phyloP scores from a whole-genome alignment of 225 moss, liverwort and hornwort genomes.

The Anthoceros angustus region DNA sequence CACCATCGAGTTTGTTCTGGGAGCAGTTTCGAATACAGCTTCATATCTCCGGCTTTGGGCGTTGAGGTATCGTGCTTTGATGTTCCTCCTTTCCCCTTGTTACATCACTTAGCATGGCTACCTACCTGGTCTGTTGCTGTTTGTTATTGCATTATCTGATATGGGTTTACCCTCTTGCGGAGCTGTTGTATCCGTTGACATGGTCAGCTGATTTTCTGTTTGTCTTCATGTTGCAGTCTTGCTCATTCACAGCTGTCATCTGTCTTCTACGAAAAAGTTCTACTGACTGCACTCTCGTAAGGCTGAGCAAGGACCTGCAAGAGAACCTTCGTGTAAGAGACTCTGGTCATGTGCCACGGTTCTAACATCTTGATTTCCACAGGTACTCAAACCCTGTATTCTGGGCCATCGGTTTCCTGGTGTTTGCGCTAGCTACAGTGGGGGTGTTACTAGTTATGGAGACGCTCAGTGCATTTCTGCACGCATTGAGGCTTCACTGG shows the following conservation, averaged over 20 bases:
- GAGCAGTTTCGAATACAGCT: constrained; percentile 93
- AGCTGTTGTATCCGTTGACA: too few species aligned
- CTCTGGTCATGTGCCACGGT: not conserved
- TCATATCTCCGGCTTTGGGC: constrained; percentile 89
- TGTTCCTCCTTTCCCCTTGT: too few species aligned
- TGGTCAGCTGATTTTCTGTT: constrained; percentile 2
- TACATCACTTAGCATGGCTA: too few species aligned
- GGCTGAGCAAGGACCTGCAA: constrained; percentile 8
- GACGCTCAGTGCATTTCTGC: constrained; percentile 82
- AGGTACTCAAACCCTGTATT: constrained; percentile 59
- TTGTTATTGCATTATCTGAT: too few species aligned
- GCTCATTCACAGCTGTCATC: constrained; percentile 84
- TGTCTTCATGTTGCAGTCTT: constrained; percentile 36
- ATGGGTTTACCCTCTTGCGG: too few species aligned
- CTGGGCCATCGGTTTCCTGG: constrained; percentile 41
- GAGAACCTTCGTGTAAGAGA: not conserved
- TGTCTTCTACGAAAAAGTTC: constrained; percentile 74
- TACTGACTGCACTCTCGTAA: constrained; percentile 55
- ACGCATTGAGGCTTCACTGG: constrained; percentile 86
- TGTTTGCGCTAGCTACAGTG: constrained; percentile 60
- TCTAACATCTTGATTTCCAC: constrained; percentile 7
- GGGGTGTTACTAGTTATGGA: constrained; percentile 87
- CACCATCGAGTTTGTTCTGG: constrained; percentile 88
- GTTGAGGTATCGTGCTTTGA: constrained; percentile 31
- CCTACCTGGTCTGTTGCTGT: too few species aligned